A percentile compares a stretch with the other conserved stretches of the same genome.
Evolutionary conservation across 352 stramenopile species (phyloP).

Genomic region (Pythium vanterpoolii): DNA sequence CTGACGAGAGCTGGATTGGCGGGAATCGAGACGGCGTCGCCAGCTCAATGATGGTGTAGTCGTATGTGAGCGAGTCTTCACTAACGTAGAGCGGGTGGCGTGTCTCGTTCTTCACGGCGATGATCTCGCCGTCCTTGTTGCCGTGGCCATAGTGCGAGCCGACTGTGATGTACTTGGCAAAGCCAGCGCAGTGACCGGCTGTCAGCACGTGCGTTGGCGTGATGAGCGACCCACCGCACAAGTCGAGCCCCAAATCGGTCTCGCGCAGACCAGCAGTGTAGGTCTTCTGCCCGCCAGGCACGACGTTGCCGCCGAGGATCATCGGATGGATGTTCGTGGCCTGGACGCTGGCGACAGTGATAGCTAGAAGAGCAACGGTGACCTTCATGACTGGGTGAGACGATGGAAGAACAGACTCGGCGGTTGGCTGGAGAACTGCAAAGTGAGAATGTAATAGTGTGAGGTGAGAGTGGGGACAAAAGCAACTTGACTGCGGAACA

Average conservation of each 20-base stretch:
- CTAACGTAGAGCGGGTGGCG: not conserved
- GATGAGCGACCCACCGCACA: not conserved
- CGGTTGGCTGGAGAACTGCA: no score
- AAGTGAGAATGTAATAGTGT: no score
- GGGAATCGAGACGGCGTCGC: not conserved
- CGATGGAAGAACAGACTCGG: no score
- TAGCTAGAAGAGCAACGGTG: not conserved
- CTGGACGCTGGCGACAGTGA: not conserved
- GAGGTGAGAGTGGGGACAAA: no score
- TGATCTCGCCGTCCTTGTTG: not conserved
- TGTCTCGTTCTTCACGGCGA: not conserved
- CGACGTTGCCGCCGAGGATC: not conserved
- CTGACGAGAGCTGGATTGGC: not conserved
- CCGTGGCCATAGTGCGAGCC: not conserved
- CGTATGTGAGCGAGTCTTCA: not conserved
- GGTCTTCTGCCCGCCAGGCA: not conserved
- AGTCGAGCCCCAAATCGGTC: not conserved
- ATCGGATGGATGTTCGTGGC: not conserved
- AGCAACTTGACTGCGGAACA: no score
- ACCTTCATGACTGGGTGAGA: not conserved
- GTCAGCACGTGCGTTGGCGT: not conserved
- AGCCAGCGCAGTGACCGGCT: not conserved
- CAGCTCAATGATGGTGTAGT: not conserved
- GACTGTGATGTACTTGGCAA: not conserved
- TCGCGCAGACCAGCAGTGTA: not conserved